These are phyloP conservation scores for Cyberlindnera lachancei DNA, from an alignment of 805 yeast species.

Conservation along the genomic window DNA sequence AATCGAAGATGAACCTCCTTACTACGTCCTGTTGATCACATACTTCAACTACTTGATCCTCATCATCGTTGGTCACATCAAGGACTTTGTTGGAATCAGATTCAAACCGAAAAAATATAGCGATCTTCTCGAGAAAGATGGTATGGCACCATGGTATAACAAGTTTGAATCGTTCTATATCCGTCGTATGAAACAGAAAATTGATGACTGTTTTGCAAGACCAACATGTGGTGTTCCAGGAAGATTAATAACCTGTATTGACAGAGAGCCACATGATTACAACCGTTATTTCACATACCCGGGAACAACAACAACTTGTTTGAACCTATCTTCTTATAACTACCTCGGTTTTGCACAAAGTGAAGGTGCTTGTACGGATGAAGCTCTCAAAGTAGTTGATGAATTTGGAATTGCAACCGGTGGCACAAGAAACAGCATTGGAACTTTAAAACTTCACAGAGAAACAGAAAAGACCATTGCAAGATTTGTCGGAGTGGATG, in stretches of 20 bases:
- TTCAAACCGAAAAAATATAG: constrained; percentile 60
- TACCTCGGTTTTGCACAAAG: constrained; percentile 97
- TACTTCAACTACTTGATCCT: constrained; percentile 79
- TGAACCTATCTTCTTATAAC: constrained; percentile 86
- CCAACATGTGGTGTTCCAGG: constrained; percentile 99
- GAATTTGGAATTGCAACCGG: constrained; percentile 71
- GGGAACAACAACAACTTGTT: constrained; percentile 69
- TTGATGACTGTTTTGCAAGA: constrained; percentile 91
- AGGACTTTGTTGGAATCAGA: constrained; percentile 78
- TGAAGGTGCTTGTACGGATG: constrained; percentile 82
- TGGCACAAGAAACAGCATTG: constrained; percentile 69
- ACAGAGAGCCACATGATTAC: constrained; percentile 62
- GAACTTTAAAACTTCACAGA: constrained; percentile 67
- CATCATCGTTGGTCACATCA: constrained; percentile 82
- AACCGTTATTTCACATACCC: constrained; percentile 62
- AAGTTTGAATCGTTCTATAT: constrained; percentile 92
- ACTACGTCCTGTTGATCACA: constrained; percentile 68
- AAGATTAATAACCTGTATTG: constrained; percentile 74
- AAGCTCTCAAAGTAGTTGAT: constrained; percentile 55
- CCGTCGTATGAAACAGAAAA: constrained; percentile 82
- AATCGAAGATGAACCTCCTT: constrained; percentile 78
- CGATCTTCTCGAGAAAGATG: constrained; percentile 70
- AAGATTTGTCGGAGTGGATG: constrained; percentile 84
- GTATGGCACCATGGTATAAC: constrained; percentile 93
- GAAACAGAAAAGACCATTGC: constrained; percentile 76